Conservation (phyloP, 2,329 filamentous ascomycete genomes). For the Acrodontium crateriforme region DNA sequence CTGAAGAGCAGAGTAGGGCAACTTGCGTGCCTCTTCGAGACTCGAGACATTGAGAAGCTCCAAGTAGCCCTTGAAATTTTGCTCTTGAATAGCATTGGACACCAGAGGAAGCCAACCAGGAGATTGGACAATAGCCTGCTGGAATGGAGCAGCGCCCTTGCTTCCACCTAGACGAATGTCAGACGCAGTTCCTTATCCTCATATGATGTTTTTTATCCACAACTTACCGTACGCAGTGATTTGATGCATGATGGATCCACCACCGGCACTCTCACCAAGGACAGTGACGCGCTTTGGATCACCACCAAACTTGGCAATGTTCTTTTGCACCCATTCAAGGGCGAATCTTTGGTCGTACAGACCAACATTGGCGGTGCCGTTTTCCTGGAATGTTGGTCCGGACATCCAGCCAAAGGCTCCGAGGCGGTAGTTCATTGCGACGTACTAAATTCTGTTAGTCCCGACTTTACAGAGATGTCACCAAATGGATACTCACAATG, state of each 20-base stretch:
- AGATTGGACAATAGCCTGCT: constrained; percentile 33
- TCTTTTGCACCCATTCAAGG: constrained; percentile 32
- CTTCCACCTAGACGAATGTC: too few relatives aligned
- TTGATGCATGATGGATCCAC: constrained; percentile 44
- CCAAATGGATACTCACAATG: constrained; percentile 19
- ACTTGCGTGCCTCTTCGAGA: constrained; percentile 30
- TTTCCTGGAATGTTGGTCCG: constrained; percentile 20
- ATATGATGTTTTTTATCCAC: too few relatives aligned
- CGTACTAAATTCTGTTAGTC: constrained; percentile 14
- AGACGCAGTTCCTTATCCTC: too few relatives aligned
- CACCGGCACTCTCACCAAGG: constrained; percentile 37
- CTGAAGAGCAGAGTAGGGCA: constrained; percentile 27
- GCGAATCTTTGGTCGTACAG: constrained; percentile 39
- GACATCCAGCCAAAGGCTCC: constrained; percentile 28
- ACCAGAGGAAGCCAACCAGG: constrained; percentile 29
- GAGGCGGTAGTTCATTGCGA: constrained; percentile 28
- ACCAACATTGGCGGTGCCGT: constrained; percentile 41
- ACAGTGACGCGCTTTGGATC: constrained; percentile 34
- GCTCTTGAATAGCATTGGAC: constrained; percentile 25
- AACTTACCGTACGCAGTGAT: constrained; percentile 38
- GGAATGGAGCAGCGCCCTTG: constrained; percentile 29
- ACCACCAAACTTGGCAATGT: constrained; percentile 35
- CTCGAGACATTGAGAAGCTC: constrained; percentile 28
- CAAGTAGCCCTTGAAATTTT: constrained; percentile 27
- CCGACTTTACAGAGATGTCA: neutral